These are phyloP conservation scores for Phaffomyces antillensis DNA, from an alignment of 805 yeast genomes.

Conservation along the genomic window DNA sequence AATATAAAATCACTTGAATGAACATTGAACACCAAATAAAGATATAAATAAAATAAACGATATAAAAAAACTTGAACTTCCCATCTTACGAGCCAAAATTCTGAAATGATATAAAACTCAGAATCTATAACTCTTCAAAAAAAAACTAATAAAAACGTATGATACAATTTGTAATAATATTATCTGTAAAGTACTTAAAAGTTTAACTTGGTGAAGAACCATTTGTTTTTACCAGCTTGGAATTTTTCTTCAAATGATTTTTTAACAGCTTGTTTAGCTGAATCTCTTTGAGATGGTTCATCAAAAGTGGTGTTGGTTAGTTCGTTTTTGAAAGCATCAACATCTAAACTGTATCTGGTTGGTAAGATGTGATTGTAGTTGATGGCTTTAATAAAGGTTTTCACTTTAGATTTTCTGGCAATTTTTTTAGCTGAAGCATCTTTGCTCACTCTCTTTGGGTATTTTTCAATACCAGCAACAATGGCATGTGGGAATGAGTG, in stretches of 20 bases:
- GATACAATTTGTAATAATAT: constrained; percentile 9
- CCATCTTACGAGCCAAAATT: neutral
- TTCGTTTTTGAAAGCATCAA: constrained; percentile 87
- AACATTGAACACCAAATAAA: constrained; percentile 11
- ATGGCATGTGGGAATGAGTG: constrained; percentile 99
- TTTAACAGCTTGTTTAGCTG: constrained; percentile 98
- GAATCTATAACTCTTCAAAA: neutral
- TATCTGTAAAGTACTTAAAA: constrained; percentile 51
- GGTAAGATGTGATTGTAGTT: constrained; percentile 99
- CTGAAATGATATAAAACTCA: neutral
- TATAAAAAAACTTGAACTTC: constrained; percentile 5
- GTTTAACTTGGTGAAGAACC: constrained; percentile 98
- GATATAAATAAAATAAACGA: constrained; percentile 4
- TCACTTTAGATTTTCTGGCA: constrained; percentile 95
- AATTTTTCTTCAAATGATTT: constrained; percentile 99
- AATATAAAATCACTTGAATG: constrained; percentile 9
- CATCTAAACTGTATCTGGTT: constrained; percentile 98
- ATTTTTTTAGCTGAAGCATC: constrained; percentile 92
- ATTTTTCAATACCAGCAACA: constrained; percentile 98
- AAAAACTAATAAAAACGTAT: neutral
- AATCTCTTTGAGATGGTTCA: constrained; percentile 98
- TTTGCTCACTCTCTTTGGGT: constrained; percentile 95
- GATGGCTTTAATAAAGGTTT: constrained; percentile 98
- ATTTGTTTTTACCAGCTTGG: constrained; percentile 99
- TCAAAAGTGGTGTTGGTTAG: constrained; percentile 89